Evolutionary conservation across 1,139 yeast genomes (phyloP).

Genomic region (Geotrichum siamense): DNA sequence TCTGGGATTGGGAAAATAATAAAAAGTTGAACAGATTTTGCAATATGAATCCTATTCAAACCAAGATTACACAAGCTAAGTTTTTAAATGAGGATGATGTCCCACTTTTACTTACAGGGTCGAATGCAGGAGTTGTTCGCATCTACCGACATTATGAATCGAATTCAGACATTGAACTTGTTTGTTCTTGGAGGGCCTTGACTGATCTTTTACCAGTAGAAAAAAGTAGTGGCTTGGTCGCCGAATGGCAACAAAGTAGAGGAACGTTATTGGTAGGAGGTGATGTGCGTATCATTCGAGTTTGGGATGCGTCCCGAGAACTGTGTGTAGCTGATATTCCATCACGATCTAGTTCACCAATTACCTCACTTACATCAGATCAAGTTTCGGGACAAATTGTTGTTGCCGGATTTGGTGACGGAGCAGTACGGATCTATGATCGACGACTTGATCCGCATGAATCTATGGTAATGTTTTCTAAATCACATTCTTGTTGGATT

Average conservation of each 20-base stretch:
- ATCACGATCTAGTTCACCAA: conserved; percentile 82
- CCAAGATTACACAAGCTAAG: conserved; percentile 79
- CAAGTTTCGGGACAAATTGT: conserved; percentile 92
- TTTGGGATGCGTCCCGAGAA: conserved; percentile 98
- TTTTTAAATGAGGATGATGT: conserved; percentile 87
- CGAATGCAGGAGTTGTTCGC: conserved; percentile 88
- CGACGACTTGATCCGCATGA: conserved; percentile 78
- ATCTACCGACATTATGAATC: conserved; percentile 73
- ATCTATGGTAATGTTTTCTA: conserved; percentile 82
- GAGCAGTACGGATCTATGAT: conserved; percentile 84
- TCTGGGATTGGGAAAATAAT: conserved; percentile 80
- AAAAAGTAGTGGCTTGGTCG: conserved; percentile 73
- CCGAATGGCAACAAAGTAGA: conserved; percentile 96
- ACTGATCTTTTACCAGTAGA: conserved; percentile 65
- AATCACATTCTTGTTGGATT: conserved; percentile 53
- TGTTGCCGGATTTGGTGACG: conserved; percentile 91
- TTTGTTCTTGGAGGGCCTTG: conserved; percentile 90
- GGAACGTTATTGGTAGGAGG: conserved; percentile 92
- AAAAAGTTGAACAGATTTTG: conserved; percentile 59
- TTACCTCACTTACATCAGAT: conserved; percentile 85
- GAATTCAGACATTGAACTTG: conserved; percentile 48
- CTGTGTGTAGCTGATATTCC: conserved; percentile 81
- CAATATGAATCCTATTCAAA: conserved; percentile 80
- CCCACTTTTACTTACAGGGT: conserved; percentile 78
- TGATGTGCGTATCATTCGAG: conserved; percentile 81